phyloP scores from a whole-genome alignment of 164 flowering plant species.

The Annona cherimola region DNA sequence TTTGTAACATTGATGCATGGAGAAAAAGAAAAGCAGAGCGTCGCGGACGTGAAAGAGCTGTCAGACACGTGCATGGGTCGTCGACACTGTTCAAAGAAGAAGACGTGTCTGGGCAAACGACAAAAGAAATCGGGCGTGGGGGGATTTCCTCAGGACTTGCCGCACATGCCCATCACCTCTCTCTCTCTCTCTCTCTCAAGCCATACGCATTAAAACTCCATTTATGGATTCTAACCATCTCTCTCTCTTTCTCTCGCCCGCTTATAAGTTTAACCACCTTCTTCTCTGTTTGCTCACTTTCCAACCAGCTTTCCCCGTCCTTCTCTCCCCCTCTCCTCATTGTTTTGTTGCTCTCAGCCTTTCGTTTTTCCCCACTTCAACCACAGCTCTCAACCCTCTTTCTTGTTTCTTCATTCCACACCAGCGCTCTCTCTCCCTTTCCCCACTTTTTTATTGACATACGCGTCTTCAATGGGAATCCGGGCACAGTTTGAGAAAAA shows the following conservation, averaged over 20 bases:
- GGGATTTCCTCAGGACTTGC: conserved; percentile 2
- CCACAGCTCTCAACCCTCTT: too few species aligned
- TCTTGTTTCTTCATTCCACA: background rate
- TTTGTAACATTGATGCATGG: too few species aligned
- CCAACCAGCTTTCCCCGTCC: background rate
- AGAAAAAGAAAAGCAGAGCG: too few species aligned
- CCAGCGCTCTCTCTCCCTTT: background rate
- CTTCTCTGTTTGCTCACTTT: background rate
- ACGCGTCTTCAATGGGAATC: too few species aligned
- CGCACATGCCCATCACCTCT: conserved; percentile 35
- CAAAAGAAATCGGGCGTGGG: conserved; percentile 16
- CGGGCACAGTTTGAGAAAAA: background rate
- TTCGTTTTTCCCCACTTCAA: too few species aligned
- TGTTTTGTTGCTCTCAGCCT: background rate
- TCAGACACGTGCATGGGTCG: conserved; percentile 45
- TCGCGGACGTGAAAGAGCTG: conserved; percentile 29
- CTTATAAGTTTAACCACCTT: conserved; percentile 8
- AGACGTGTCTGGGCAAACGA: conserved; percentile 10
- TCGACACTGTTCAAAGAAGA: background rate
- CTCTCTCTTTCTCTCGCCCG: background rate
- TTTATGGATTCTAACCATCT: background rate
- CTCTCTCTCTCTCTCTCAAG: background rate
- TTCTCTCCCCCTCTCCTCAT: conserved; percentile 3
- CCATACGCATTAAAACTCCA: too few species aligned
- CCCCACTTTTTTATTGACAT: too few species aligned